phyloP scores from a whole-genome alignment of 2,329 filamentous ascomycete species.

The Penicillium digitatum region DNA sequence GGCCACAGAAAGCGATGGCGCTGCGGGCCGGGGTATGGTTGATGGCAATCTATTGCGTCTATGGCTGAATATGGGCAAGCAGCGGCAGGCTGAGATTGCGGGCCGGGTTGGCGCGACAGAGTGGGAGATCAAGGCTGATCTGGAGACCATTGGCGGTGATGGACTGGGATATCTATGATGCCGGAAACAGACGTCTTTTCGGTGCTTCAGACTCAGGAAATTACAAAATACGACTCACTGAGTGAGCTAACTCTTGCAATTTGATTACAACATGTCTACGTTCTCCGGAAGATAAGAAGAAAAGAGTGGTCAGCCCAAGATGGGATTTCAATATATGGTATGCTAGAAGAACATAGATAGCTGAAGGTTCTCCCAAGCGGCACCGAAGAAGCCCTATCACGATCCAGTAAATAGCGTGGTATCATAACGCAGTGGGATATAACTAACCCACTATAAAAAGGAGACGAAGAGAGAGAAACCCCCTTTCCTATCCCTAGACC shows the following conservation, averaged over 20 bases:
- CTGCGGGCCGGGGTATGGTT: conserved; percentile 61
- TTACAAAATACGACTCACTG: neutral
- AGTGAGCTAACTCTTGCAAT: neutral
- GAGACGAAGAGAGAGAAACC: neutral
- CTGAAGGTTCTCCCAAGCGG: neutral
- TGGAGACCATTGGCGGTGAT: conserved; percentile 62
- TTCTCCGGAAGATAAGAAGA: neutral
- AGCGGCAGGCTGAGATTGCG: conserved; percentile 67
- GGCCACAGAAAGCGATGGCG: conserved; percentile 49
- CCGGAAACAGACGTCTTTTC: neutral
- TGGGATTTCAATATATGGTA: conserved; percentile 9
- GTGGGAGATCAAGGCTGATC: conserved; percentile 65
- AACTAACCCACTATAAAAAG: conserved; percentile 15
- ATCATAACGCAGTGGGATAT: conserved; percentile 29
- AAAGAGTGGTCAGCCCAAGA: neutral
- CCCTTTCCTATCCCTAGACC: too few relatives aligned
- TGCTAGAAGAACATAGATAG: conserved; percentile 2
- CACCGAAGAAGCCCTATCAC: neutral
- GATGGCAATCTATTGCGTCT: conserved; percentile 72
- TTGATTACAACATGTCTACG: neutral
- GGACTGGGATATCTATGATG: conserved; percentile 51
- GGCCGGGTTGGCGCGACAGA: conserved; percentile 66
- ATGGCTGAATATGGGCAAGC: conserved; percentile 71
- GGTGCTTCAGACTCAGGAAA: neutral
- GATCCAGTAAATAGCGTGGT: conserved; percentile 19